Base-by-base conservation (phyloP, 306 rosid genomes). In the Prunus armeniaca region DNA sequence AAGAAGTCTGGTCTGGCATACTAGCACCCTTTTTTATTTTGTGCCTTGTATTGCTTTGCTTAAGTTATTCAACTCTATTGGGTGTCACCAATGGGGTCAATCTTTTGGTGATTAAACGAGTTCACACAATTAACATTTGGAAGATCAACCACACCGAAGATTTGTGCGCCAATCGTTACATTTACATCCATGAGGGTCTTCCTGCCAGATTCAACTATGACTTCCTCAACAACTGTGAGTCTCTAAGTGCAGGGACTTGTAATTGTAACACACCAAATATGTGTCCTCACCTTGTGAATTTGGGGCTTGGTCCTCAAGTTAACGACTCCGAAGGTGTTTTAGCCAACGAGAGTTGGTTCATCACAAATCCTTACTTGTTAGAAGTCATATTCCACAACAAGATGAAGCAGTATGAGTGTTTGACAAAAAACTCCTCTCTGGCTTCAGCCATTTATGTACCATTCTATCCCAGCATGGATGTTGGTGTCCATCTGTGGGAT, bases 241-340 rank as follows among this genome's bases (percentile, higher is more conserved):
- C 77, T 19, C 87, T 93, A 1, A 93, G 97, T 0, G 81, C 84
- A 86, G 98, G 98, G 66, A 83, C 94, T 18, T 96, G 63, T 14
- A 38, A 38, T 38, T 13, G 51, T 13, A 88, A 93, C 17, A 76
- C 74, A 38, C 67, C 86, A 22, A 85, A 89, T 79, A 83, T 91
- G 96, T 93, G 98, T 79, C 91, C 92, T 0, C 91, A 82, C 83
- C 56, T 90, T 66, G 72, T 34, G 43, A 93, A 93, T 78, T 28
- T 22, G 11, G 98, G 98, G 45, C 71, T 91, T 18, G 98, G 98
- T 6, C 88, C 93, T 7, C 17, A 32, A 15, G 75, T 89, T 54
- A 43, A 71, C 2, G 55, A 83, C 49, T 24, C 87, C 58, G 64
- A 24, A 41, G 87, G 81, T 13, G 60, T 86, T 82, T 74, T 93